Evolutionary conservation across 75 land plant species (phyloP).

Genomic region (Azolla pinnata): DNA sequence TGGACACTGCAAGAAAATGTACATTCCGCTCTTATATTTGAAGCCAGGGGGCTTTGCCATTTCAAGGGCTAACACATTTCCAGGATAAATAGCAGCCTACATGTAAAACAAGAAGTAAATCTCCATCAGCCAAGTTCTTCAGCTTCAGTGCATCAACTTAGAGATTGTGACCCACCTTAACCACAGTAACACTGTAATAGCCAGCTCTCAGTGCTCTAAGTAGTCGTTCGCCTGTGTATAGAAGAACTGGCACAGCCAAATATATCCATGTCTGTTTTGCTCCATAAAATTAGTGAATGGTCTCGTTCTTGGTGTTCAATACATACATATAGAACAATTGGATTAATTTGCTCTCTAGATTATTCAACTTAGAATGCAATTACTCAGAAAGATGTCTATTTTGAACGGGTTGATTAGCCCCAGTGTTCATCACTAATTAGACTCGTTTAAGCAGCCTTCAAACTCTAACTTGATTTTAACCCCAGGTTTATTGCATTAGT

Average conservation of each 20-base stretch:
- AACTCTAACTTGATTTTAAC: too few species aligned
- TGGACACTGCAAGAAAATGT: slow-evolving; percentile 18
- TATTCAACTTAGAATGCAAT: too few species aligned
- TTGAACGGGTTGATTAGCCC: too few species aligned
- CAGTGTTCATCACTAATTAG: too few species aligned
- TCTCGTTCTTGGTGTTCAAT: too few species aligned
- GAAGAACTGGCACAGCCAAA: slow-evolving; percentile 50
- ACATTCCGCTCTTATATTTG: slow-evolving; percentile 15
- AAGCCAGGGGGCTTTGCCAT: slow-evolving; percentile 21
- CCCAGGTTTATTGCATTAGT: too few species aligned
- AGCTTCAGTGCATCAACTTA: too few species aligned
- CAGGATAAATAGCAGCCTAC: slow-evolving; percentile 17
- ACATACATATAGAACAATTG: too few species aligned
- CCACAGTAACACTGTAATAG: slow-evolving; percentile 38
- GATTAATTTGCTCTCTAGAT: too few species aligned
- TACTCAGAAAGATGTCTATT: too few species aligned
- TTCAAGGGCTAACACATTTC: slow-evolving; percentile 12
- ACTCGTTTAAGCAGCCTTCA: too few species aligned
- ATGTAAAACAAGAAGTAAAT: not conserved
- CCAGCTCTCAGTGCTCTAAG: slow-evolving; percentile 52
- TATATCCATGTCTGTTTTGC: slow-evolving; percentile 81
- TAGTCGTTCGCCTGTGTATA: slow-evolving; percentile 53
- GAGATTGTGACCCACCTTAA: slow-evolving; percentile 69
- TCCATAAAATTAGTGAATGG: not conserved
- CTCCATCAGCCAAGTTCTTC: not conserved